These are phyloP conservation scores for Eucalyptus microcorys DNA, from an alignment of 345 rosid genomes.

Conservation along the genomic window DNA sequence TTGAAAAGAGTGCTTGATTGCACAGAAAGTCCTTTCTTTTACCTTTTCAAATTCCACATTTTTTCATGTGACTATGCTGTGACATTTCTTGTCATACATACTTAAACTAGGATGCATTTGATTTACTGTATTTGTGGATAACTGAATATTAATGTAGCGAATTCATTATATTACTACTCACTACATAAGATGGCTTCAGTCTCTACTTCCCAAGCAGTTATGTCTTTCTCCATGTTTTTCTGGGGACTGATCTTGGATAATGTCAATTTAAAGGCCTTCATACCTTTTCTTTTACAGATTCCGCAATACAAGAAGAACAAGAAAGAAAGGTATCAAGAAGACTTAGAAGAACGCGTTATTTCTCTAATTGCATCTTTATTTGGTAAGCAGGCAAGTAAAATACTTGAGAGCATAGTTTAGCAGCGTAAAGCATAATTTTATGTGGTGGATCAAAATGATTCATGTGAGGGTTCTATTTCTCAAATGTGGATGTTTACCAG, in stretches of 20 bases:
- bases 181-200: neutral
- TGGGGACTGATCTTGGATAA: neutral
- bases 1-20: neutral
- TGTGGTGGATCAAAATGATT: neutral
- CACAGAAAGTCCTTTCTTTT: neutral
- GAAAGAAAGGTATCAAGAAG: slow-evolving; percentile 81
- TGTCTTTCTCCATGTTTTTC: neutral
- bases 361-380: slow-evolving; percentile 81
- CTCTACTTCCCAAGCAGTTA: neutral
- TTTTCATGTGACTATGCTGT: neutral
- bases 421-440: neutral
- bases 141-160: neutral
- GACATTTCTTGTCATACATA: neutral
- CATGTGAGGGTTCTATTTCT: neutral
- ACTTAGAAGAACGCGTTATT: slow-evolving; percentile 74
- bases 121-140: neutral
- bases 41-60: neutral
- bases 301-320: slow-evolving; percentile 82
- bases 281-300: slow-evolving; percentile 33
- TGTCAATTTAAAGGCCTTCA: neutral
- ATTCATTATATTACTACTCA: neutral
- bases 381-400: slow-evolving; percentile 61
- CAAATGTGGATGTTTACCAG: neutral
- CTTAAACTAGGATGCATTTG: neutral
- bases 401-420: neutral